Base-by-base conservation (phyloP, 140 eudicot genomes). In the Flaveria floridana region DNA sequence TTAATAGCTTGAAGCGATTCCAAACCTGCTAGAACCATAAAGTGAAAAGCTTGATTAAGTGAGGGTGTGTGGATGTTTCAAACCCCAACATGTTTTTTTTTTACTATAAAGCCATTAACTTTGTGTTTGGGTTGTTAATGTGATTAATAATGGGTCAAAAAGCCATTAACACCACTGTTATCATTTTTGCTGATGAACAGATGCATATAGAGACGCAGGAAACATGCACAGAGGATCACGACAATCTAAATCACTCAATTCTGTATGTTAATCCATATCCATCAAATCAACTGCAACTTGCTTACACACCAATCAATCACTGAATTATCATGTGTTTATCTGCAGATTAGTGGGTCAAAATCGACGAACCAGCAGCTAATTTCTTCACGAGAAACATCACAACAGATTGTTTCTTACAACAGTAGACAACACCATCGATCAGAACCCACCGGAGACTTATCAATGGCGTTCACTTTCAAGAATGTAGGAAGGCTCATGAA, bases 391-490 rank as follows among this genome's bases (percentile, higher is more conserved):
- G 92, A 88, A 57, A 55, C 85, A 41, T 81, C 91, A 5, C 89
- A 81, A 10, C 99, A 90, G 56, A 46, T 94, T 5, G 96, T 90
- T 70, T 73, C 87, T n/a, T 88, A 89, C 28, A 3, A 37, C 8
- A 66, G 84, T 39, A 86, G 85, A 66, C 80, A 85, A 14, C 80
- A 78, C 41, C 84, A 71, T 37, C 74, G 56, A 74, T 61, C 94
- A 12, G 81, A 71, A 63, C 77, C 63, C 23, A 41, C 19, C 7
- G 48, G 71, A 39, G 71, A 37, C 11, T n/a, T 37, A 65, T 65
- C 99, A 2, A 72, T 81, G 89, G 96, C 94, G 53, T 73, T 90
- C 74, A 74, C 89, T 69, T 83, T 93, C 44, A 86, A 88, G 67
- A 82, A 90, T 16, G 86, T 86, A 20, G 90, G 83, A 34, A 90